phyloP scores from a whole-genome alignment of 2,329 filamentous ascomycete genomes.

The Xylaria sp. region DNA sequence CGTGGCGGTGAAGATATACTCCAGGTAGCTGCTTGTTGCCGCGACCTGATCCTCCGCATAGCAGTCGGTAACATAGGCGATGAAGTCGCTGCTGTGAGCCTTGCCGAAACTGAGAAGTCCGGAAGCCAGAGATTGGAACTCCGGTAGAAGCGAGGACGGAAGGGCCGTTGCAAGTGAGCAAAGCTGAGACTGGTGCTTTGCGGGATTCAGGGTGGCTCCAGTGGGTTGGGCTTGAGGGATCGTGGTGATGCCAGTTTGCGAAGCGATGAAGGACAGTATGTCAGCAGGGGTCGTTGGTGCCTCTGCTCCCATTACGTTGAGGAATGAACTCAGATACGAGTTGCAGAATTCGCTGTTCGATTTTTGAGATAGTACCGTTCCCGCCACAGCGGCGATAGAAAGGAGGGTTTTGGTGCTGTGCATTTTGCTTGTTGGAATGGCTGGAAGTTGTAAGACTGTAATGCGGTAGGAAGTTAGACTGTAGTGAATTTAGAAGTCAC shows the following conservation, averaged over 20 bases:
- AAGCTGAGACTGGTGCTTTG: constrained; percentile 7
- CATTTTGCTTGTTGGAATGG: constrained; percentile 18
- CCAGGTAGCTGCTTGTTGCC: constrained; percentile 7
- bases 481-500: background rate
- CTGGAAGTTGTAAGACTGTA: no score
- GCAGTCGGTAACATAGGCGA: constrained; percentile 19
- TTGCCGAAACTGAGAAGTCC: constrained; percentile 2
- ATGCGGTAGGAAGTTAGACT: background rate
- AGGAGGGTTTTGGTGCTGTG: constrained; percentile 8
- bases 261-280: background rate
- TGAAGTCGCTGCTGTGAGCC: background rate
- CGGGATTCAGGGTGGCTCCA: background rate
- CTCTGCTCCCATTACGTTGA: background rate
- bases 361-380: constrained; percentile 15
- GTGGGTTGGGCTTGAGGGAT: background rate
- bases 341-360: constrained; percentile 18
- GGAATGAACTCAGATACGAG: constrained; percentile 14
- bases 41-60: constrained; percentile 5
- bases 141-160: constrained; percentile 14
- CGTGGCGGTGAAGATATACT: constrained; percentile 15
- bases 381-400: constrained; percentile 5
- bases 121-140: constrained; percentile 2
- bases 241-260: background rate
- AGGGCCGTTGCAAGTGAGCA: constrained; percentile 15
- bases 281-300: constrained; percentile 7